A percentile compares a stretch with the other conserved stretches of the same genome.
Conservation (phyloP, 352 stramenopile genomes). For the Phytopythium oedochilum region DNA sequence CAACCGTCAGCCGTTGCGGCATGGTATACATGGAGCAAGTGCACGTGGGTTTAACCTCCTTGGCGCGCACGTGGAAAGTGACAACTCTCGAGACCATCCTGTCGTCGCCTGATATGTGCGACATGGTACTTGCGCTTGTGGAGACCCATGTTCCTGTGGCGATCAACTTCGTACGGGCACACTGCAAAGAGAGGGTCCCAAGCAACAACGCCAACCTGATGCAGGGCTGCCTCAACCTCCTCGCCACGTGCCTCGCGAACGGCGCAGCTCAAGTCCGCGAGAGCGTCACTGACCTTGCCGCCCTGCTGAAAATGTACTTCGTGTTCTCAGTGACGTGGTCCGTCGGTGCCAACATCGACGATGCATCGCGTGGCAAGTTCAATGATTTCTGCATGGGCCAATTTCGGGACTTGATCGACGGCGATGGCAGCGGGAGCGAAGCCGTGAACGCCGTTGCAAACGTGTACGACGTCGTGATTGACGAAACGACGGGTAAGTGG, state of each 20-base stretch:
- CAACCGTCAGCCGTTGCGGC: constrained; percentile 86
- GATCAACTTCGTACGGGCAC: constrained; percentile 85
- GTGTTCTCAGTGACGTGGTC: constrained; percentile 86
- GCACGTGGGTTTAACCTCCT: constrained; percentile 68
- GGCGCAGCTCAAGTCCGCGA: constrained; percentile 31
- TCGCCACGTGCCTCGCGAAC: constrained; percentile 65
- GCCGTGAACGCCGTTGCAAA: constrained; percentile 37
- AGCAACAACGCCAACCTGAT: constrained; percentile 89
- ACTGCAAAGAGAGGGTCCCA: constrained; percentile 87
- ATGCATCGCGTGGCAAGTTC: constrained; percentile 75
- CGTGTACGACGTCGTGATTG: constrained; percentile 83
- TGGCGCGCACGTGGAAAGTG: constrained; percentile 72
- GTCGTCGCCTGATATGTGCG: constrained; percentile 43
- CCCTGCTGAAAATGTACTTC: constrained; percentile 83
- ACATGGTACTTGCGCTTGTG: constrained; percentile 70
- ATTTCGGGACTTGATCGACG: constrained; percentile 55
- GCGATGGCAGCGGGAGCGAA: constrained; percentile 18
- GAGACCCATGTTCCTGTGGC: constrained; percentile 77
- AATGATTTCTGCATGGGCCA: constrained; percentile 84
- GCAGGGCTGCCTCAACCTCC: constrained; percentile 83
- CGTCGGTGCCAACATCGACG: constrained; percentile 85
- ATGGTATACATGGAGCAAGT: constrained; percentile 94
- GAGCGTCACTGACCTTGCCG: constrained; percentile 45
- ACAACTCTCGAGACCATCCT: constrained; percentile 73
- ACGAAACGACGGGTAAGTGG: constrained; percentile 71